Conservation (phyloP, 441 rosid species). For the Populus hybrid region DNA sequence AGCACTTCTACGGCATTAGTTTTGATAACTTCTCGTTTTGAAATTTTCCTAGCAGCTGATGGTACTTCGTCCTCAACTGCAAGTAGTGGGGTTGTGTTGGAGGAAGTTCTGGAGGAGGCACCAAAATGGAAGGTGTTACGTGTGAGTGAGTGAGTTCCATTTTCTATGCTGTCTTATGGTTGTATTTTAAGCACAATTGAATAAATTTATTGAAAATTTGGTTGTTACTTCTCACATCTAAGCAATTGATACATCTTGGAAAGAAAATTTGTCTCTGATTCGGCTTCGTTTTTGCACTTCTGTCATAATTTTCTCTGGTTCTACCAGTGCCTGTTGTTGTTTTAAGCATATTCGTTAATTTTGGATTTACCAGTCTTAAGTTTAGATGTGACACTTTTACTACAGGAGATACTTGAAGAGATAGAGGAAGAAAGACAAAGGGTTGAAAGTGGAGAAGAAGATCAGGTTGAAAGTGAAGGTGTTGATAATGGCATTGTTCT, state of each 20-base stretch:
- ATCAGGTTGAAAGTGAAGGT: slow-evolving; percentile 36
- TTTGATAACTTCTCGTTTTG: slow-evolving; percentile 16
- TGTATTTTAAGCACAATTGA: neutral
- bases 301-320: slow-evolving; percentile 12
- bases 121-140: slow-evolving; percentile 99
- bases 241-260: neutral
- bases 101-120: slow-evolving; percentile 83
- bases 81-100: slow-evolving; percentile 43
- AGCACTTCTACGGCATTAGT: slow-evolving; percentile 10
- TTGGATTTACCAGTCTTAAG: neutral
- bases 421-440: slow-evolving; percentile 73
- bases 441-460: slow-evolving; percentile 25
- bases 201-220: neutral
- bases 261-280: neutral
- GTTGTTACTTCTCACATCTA: neutral
- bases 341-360: neutral
- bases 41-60: slow-evolving; percentile 32
- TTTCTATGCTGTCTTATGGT: slow-evolving; percentile 24
- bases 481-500: slow-evolving; percentile 61
- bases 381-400: slow-evolving; percentile 21
- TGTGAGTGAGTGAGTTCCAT: slow-evolving; percentile 85
- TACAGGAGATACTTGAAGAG: slow-evolving; percentile 86
- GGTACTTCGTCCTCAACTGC: slow-evolving; percentile 41
- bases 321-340: neutral
- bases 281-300: neutral